phyloP scores from a whole-genome alignment of 2,329 filamentous ascomycete genomes.

The Fusarium xyrophilum region DNA sequence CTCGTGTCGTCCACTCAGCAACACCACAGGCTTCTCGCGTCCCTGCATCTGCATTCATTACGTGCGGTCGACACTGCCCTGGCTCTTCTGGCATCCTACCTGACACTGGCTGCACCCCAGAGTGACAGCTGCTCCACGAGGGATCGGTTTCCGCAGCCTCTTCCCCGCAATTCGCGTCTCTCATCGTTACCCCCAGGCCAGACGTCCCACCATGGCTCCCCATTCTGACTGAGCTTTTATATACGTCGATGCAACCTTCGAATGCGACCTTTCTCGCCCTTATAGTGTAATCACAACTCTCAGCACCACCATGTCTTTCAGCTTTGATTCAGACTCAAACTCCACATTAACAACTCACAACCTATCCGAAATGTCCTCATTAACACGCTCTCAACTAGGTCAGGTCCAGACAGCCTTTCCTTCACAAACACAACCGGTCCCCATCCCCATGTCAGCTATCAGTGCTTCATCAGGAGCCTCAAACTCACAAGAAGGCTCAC shows the following conservation, averaged over 20 bases:
- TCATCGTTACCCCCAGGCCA: conserved; percentile 39
- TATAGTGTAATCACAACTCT: conserved; percentile 36
- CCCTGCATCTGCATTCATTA: conserved; percentile 42
- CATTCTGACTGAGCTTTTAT: conserved; percentile 46
- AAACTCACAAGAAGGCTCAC: conserved; percentile 62
- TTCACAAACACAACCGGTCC: conserved; percentile 47
- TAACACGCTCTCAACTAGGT: conserved; percentile 51
- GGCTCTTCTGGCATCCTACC: conserved; percentile 20
- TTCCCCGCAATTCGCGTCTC: conserved; percentile 39
- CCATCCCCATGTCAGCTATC: conserved; percentile 59
- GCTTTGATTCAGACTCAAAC: conserved; percentile 38
- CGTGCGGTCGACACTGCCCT: conserved; percentile 32
- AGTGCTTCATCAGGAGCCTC: conserved; percentile 64
- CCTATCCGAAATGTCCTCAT: conserved; percentile 52
- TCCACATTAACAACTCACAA: conserved; percentile 33
- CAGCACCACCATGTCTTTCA: conserved; percentile 38
- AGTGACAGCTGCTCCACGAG: conserved; percentile 36
- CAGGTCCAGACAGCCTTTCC: conserved; percentile 57
- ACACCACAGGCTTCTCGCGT: conserved; percentile 32
- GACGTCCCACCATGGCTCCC: conserved; percentile 47
- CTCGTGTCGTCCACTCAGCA: conserved; percentile 35
- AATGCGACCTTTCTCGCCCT: conserved; percentile 38
- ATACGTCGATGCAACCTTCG: conserved; percentile 49
- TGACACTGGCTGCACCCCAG: conserved; percentile 39
- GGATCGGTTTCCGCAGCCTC: conserved; percentile 39